Evolutionary conservation across 768 basidiomycete genomes (phyloP), one percentile per base, ranked within the genome.

Genomic region (Rhizopogon roseolus): DNA sequence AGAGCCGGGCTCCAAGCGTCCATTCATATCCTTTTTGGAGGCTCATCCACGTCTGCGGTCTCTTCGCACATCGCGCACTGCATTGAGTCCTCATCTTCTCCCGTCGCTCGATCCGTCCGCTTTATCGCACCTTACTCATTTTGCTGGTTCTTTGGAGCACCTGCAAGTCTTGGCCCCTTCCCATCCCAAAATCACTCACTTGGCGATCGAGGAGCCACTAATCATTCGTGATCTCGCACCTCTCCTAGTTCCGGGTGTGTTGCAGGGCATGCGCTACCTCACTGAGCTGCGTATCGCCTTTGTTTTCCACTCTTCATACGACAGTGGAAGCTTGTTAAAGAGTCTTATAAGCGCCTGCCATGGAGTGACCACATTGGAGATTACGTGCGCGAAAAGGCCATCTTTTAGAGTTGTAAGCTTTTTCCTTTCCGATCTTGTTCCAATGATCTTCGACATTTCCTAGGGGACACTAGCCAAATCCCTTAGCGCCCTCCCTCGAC

Each of bases 291-390:
- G 77, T 50, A 79, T 90, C 41, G 73, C 80, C 14, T 90, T 90
- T 62, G 77, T 80, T 38, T 76, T 90, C 48, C 85, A 89, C 61
- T 83, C 82, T 1, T 82, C 83, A 61, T 89, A 89, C 61, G 88
- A 90, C 59, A 84, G 85, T 61, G 84, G 81, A 27, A 82, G 82
- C 59, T 71, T 89, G 54, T 73, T 90, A 34, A 80, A 85, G 42
- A 82, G 84, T 4, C 76, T 90, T 53, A 80, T 82, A 50, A 70
- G 80, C 11, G 77, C 84, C 0, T 89, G 87, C 61, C 87, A 88
- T 10, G 76, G 77, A 50, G 73, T 90, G 37, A 74, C 71, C 34
- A 79, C 83, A 62, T 73, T 90, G 7, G 81, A 86, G 57, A 68
- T 90, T 40, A 81, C 82, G 14, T 88, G 85, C 62, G 75, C 77